These are phyloP conservation scores for Sugiyamaella novakii DNA, from an alignment of 1,139 yeast species.

Conservation along the genomic window DNA sequence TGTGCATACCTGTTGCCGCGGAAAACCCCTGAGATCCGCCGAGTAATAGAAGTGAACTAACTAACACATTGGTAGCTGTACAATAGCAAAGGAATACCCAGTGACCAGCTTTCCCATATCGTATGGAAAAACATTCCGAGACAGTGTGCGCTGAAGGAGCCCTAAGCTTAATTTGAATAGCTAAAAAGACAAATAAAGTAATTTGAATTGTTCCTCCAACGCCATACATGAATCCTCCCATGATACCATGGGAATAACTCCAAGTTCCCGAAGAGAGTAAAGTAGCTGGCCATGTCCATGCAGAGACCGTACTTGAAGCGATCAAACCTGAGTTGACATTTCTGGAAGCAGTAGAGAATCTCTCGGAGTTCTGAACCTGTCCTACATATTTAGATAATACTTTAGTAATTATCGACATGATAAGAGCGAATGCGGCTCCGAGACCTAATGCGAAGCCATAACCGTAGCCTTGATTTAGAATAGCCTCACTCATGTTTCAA, in stretches of 20 bases:
- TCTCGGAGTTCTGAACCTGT: constrained; percentile 86
- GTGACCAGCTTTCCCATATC: constrained; percentile 73
- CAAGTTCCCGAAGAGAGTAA: constrained; percentile 73
- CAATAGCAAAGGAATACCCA: constrained; percentile 52
- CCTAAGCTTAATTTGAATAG: constrained; percentile 55
- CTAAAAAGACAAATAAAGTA: constrained; percentile 63
- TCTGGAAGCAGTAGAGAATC: constrained; percentile 85
- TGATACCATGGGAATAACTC: constrained; percentile 72
- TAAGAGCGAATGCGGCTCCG: constrained; percentile 76
- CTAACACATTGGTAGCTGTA: constrained; percentile 66
- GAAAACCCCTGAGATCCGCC: constrained; percentile 76
- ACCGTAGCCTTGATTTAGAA: constrained; percentile 53
- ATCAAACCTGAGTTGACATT: constrained; percentile 76
- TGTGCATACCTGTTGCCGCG: constrained; percentile 52
- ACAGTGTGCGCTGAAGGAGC: constrained; percentile 60
- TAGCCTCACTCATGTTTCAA: constrained; percentile 30
- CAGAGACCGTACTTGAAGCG: constrained; percentile 81
- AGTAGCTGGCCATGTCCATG: constrained; percentile 95
- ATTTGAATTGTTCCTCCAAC: constrained; percentile 73
- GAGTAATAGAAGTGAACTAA: constrained; percentile 58
- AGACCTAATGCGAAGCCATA: constrained; percentile 85
- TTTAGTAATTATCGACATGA: constrained; percentile 71
- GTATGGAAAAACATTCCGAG: constrained; percentile 62
- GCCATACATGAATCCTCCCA: constrained; percentile 73
- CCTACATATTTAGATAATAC: constrained; percentile 72